These are phyloP conservation scores for Phellopilus nigrolimitatus DNA, from an alignment of 1,284 basidiomycete species.

Conservation along the genomic window DNA sequence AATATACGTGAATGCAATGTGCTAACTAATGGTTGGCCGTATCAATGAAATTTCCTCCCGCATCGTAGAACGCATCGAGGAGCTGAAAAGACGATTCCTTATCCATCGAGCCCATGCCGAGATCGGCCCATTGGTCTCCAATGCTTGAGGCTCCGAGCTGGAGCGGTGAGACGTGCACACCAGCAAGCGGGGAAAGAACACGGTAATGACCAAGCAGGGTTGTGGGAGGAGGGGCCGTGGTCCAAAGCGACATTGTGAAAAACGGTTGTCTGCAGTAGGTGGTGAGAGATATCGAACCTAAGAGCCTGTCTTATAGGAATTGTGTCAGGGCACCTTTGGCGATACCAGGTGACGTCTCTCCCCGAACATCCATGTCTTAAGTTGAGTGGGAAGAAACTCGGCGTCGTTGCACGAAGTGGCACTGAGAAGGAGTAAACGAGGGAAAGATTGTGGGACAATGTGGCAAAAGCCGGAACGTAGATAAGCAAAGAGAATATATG, in stretches of 20 bases:
- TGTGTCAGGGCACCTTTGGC: too few relatives aligned
- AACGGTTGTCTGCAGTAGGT: too few relatives aligned
- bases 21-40: conserved; percentile 20
- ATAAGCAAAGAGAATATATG: too few relatives aligned
- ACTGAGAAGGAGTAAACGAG: too few relatives aligned
- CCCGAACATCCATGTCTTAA: too few relatives aligned
- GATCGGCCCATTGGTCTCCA: conserved; percentile 30
- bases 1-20: not conserved
- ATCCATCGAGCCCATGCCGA: conserved; percentile 15
- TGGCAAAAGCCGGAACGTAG: too few relatives aligned
- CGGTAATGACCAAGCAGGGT: conserved; percentile 31
- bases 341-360: too few relatives aligned
- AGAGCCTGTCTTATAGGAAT: too few relatives aligned
- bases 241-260: conserved; percentile 2
- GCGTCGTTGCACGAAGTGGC: too few relatives aligned
- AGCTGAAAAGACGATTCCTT: conserved; percentile 22
- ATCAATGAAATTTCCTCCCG: conserved; percentile 23
- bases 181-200: conserved; percentile 33
- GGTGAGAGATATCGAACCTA: too few relatives aligned
- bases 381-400: too few relatives aligned
- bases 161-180: conserved; percentile 40
- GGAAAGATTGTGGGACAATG: too few relatives aligned
- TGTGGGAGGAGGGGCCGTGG: conserved; percentile 14
- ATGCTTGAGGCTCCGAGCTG: conserved; percentile 41
- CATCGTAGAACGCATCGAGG: conserved; percentile 20